Percentiles rank a stretch among this genome's conserved stretches.
These are phyloP conservation scores for Boechera divaricarpa DNA, from an alignment of 345 rosid species.

Conservation along the genomic window DNA sequence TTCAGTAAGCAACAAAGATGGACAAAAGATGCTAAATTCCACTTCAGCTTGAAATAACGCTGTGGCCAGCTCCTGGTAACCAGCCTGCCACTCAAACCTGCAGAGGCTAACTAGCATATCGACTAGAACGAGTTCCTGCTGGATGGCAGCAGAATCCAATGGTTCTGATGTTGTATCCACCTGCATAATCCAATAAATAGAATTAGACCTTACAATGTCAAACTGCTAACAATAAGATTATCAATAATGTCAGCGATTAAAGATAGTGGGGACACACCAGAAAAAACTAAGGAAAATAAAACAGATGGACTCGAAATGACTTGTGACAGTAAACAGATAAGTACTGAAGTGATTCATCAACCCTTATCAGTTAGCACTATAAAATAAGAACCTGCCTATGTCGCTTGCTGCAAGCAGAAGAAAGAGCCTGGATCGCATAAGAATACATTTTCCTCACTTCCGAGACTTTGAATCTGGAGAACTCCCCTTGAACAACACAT, in stretches of 20 bases:
- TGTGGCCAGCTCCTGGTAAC: constrained; percentile 87
- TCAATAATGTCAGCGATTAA: constrained; percentile 12
- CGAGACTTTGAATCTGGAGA: constrained; percentile 93
- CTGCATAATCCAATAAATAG: constrained; percentile 54
- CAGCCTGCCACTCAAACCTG: constrained; percentile 97
- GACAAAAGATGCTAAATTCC: constrained; percentile 86
- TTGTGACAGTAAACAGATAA: constrained; percentile 19
- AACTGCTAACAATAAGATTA: constrained; percentile 19
- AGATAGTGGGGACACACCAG: constrained; percentile 2
- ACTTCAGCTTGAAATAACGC: constrained; percentile 93
- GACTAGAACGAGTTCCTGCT: constrained; percentile 83
- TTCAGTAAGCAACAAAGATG: constrained; percentile 72
- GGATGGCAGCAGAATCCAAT: constrained; percentile 54
- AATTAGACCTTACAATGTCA: constrained; percentile 24
- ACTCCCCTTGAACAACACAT: constrained; percentile 77
- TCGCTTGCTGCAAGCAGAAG: constrained; percentile 80
- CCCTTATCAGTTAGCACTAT: constrained; percentile 18
- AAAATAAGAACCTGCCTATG: constrained; percentile 93
- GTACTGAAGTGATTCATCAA: constrained; percentile 32
- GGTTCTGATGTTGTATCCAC: constrained; percentile 53
- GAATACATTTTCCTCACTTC: constrained; percentile 88
- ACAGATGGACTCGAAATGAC: constrained; percentile 32
- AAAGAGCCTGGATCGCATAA: constrained; percentile 87
- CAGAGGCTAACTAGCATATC: constrained; percentile 90
- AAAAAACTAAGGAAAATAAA: background rate